phyloP scores from a whole-genome alignment of 768 basidiomycete species.

The Termitomyces sp. region DNA sequence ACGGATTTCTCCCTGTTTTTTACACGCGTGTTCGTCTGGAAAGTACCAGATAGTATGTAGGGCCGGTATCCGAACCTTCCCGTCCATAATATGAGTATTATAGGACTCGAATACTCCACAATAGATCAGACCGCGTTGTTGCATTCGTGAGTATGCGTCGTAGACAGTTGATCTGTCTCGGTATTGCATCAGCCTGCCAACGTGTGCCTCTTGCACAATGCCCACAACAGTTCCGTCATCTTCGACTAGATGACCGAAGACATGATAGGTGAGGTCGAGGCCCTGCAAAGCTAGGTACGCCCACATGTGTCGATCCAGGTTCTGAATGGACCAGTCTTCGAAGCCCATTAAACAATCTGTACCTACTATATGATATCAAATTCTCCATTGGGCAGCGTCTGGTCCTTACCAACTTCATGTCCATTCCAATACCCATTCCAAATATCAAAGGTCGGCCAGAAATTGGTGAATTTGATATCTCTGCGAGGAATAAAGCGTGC shows the following conservation, averaged over 20 bases:
- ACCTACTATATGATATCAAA: background rate
- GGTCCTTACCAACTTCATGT: slow-evolving; percentile 26
- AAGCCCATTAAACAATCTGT: slow-evolving; percentile 28
- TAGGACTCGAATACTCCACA: slow-evolving; percentile 10
- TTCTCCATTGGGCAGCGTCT: background rate
- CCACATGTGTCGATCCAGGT: slow-evolving; percentile 25
- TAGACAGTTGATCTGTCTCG: slow-evolving; percentile 26
- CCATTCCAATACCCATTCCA: slow-evolving; percentile 33
- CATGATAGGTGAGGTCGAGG: slow-evolving; percentile 29
- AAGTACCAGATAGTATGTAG: slow-evolving; percentile 15
- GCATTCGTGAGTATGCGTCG: slow-evolving; percentile 22
- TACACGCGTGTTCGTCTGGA: slow-evolving; percentile 15
- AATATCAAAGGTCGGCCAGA: slow-evolving; percentile 18
- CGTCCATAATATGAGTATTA: slow-evolving; percentile 25
- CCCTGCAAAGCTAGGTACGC: slow-evolving; percentile 22
- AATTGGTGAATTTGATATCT: slow-evolving; percentile 31
- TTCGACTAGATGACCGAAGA: slow-evolving; percentile 28
- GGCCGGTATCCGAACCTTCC: slow-evolving; percentile 28
- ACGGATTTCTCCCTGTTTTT: slow-evolving; percentile 14
- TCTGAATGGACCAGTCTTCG: slow-evolving; percentile 17
- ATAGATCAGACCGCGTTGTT: slow-evolving; percentile 21
- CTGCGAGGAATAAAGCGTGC: slow-evolving; percentile 27
- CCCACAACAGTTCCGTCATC: slow-evolving; percentile 26
- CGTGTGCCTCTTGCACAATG: slow-evolving; percentile 29
- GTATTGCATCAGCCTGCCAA: slow-evolving; percentile 22